Evolutionary conservation across 2,329 filamentous ascomycete species (phyloP), one percentile per base, ranked within the genome.

Genomic region (Blastomyces silverae): DNA sequence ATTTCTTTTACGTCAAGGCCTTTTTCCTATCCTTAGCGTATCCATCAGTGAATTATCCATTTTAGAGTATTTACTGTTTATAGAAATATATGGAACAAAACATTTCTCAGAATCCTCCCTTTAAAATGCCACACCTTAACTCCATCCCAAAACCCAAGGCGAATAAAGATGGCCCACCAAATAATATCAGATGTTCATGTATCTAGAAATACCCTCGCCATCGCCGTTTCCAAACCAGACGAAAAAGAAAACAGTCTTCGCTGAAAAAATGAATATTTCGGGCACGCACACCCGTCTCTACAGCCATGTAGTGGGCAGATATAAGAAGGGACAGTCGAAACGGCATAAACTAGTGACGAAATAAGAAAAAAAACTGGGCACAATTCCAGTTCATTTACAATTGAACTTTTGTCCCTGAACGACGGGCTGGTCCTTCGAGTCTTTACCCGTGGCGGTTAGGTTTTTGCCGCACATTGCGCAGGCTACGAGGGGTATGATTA

Each of bases 401-500:
- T 56, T 85, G 69, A 85, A 87, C 71, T 87, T 88, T 71, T 87
- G 84, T 1, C 84, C 85, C 57, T 83, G 78, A 13, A 88, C 79
- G 4, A 82, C 76, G 5, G 85, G 84, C 8, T 81, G 83, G 11
- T 50, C 59, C 5, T 77, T 76, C 48, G 69, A 65, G 4, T 78
- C 71, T 53, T 80, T 82, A 28, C 79, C 71, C 66, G 82, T 81
- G 37, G 65, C 83, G 13, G 81, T 70, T 68, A 79, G 65, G 66
- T 70, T 77, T 73, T 87, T 88, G 50, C 86, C 86, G 70, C 86
- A 88, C 76, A 87, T 85, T 22, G 85, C 79, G 71, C 86, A 88
- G 2, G 82, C 85, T 87, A 55, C 64, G 42, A 44, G 46, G 10
- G 48, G 64, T 11, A 63, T 66, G 31, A 70, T 69, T 62, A 60